phyloP scores from a whole-genome alignment of 805 yeast species.

The Candida yuanshanica region DNA sequence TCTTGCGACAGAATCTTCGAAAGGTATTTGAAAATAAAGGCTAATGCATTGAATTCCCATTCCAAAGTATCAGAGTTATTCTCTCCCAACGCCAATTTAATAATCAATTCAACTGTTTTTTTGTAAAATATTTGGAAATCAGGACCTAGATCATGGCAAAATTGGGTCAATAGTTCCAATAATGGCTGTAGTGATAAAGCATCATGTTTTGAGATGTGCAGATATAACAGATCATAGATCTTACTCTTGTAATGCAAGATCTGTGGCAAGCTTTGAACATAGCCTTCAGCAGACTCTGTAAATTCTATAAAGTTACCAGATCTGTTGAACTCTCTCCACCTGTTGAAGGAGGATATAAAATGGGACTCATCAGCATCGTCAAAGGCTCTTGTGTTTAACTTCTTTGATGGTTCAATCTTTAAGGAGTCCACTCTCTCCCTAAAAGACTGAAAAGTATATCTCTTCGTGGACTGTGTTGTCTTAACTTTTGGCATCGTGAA shows the following conservation, averaged over 20 bases:
- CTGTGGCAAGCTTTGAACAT: constrained; percentile 72
- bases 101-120: constrained; percentile 44
- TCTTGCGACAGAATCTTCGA: constrained; percentile 59
- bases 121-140: constrained; percentile 75
- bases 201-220: constrained; percentile 51
- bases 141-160: constrained; percentile 87
- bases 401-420: constrained; percentile 69
- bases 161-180: constrained; percentile 74
- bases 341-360: constrained; percentile 70
- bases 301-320: constrained; percentile 68
- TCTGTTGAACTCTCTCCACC: constrained; percentile 84
- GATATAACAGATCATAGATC: constrained; percentile 49
- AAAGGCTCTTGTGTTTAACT: constrained; percentile 51
- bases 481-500: constrained; percentile 24
- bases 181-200: constrained; percentile 72
- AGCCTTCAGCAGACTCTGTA: constrained; percentile 44
- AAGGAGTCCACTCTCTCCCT: constrained; percentile 79
- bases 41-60: constrained; percentile 77
- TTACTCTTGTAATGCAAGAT: constrained; percentile 61
- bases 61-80: constrained; percentile 63
- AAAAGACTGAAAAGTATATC: constrained; percentile 68
- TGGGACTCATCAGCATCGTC: constrained; percentile 74
- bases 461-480: constrained; percentile 50
- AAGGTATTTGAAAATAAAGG: constrained; percentile 85
- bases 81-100: constrained; percentile 41